Evolutionary conservation across 257 asterid species (phyloP), one percentile per base, ranked within the genome.

Genomic region (Salvia splendens): DNA sequence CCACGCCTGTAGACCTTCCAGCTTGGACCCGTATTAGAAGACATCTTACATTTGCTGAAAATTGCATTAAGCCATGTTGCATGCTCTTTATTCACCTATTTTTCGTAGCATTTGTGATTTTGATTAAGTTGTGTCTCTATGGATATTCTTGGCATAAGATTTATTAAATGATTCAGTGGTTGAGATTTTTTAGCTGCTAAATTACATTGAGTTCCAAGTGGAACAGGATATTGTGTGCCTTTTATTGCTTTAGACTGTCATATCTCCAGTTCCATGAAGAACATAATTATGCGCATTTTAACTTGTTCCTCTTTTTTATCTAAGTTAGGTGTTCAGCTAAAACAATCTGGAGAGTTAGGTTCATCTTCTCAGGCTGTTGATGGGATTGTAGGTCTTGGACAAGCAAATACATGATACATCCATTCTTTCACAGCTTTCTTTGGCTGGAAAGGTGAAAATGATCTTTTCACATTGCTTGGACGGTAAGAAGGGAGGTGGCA

Each of bases 331-430:
- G 94, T 82, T 84, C 94, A 62, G 73, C 83, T 54, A n/a, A 78
- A 77, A 73, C 86, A 82, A 72, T 50, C 83, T 5, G 86, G 83
- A 74, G 83, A 73, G 16, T 72, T 78, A 58, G 84, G 75, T 65
- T 53, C 82, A 38, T 77, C 93, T 46, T 40, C 78, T 46, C 76
- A 73, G 77, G 88, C 89, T 53, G 86, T 86, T 72, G 93, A 86
- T 52, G 93, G 93, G 64, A 82, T 86, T 41, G 72, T 86, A 61
- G 93, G 93, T 52, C 80, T 86, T 62, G 93, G 93, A 76, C 89
- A 78, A 77, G 81, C 86, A 68, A 82, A 84, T 57, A 75, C 89
- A 41, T 86, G 80, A 84, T 57, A 75, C 89, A 41, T 86, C 93
- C 54, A 42, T 84, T 35, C 79, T 86, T 82, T 84, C 93, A 0